Evolutionary conservation across 306 rosid genomes (phyloP), one percentile per base, ranked within the genome.

Genomic region (Lablab purpureus): DNA sequence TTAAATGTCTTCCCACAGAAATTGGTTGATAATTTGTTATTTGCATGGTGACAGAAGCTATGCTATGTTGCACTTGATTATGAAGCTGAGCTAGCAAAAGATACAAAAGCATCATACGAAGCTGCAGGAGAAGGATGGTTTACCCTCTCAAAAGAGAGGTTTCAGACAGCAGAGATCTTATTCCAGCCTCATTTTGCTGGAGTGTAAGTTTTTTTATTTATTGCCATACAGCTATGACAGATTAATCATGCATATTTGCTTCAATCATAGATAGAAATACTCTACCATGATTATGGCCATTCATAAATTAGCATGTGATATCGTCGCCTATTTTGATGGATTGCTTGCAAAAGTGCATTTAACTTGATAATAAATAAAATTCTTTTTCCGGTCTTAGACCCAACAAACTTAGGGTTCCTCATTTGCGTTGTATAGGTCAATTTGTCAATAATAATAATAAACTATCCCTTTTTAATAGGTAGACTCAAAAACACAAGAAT

Each of bases 1-100:
- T 66, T 28, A 8, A 36, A 81, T 75, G 66, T 49, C 41, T 60
- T 62, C 60, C 51, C 32, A 49, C 70, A 45, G 70, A 67, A 81
- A 60, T 79, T 74, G 75, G 25, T 60, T 83, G 37, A 76, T 87
- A 37, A 60, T 77, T 68, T 80, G 51, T 50, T 74, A 75, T 69
- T 72, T 77, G 21, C 70, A 72, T 71, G 72, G 14, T 5, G 73
- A 74, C 93, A 94, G 97, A 88, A 91, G 14, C 88, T 94, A 56
- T 94, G 99, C 75, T 92, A 91, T 55, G 97, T 89, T 75, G 97
- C 99, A 36, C 81, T 74, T 73, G 99, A 94, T 81, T 94, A 92
- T 81, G 95, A 91, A 85, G 97, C 97, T 63, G 97, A 94, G 86
- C 85, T 86, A 28, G 67, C 58, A 13, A 92, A 89, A 81, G 81